Base-by-base conservation (phyloP, 176 grass and related monocot species). In the Elymus sibiricus region DNA sequence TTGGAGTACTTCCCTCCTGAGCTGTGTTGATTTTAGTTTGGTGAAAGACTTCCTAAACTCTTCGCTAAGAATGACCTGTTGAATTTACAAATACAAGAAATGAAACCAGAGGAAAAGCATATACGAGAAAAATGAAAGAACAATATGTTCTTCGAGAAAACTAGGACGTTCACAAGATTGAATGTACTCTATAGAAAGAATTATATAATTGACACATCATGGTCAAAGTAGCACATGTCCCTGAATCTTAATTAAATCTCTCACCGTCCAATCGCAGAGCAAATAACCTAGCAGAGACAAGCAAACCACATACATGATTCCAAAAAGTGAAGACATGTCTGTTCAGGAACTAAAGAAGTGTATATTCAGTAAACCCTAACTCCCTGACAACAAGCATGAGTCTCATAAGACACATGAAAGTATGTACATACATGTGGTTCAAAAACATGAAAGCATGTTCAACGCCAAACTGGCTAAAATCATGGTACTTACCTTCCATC, bases 1-100 rank as follows among this genome's bases (percentile, higher is more conserved):
- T 39, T 90, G 82, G 1, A 97, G 79, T 22, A 92, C 68, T 82
- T 88, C 85, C 77, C n/a, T 88, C 58, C 87, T 88, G 60, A 85
- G 46, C 6, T 53, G 76, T 11, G 37, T 34, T 43, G 90, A 92
- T 85, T 85, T 97, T 46, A 97, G 35, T 82, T 86, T 91, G 19
- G 35, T 14, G 14, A 94, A 97, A 70, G 92, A 90, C 76, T 76
- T 94, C 63, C 85, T 90, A 64, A 97, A 92, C 25, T 92, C 89
- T 9, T 97, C 90, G 39, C 94, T 97, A 29, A 97, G 71, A 70
- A 92, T 25, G 5, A 97, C 83, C 92, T 97, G 80, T 78, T 67
- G 19, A 76, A 39, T 74, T 56, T 61, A 79, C 31, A 12, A 83
- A 79, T 25, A 69, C 16, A 76, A 16, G 70, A 92, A 73, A 70